Evolutionary conservation across 352 stramenopile species (phyloP).

Genomic region (Phytopythium litorale): DNA sequence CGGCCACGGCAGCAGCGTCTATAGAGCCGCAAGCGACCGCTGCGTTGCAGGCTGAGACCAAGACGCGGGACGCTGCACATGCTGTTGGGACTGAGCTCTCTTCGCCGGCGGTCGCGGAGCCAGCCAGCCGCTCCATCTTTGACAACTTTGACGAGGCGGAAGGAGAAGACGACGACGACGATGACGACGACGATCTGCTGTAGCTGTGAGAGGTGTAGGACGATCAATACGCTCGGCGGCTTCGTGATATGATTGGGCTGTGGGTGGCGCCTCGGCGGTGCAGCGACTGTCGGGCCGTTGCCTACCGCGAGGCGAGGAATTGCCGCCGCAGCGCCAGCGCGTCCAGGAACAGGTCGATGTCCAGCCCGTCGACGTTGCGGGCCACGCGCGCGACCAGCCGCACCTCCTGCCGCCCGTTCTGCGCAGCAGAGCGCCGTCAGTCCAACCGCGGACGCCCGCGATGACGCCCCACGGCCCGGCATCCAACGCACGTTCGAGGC

Average conservation of each 20-base stretch:
- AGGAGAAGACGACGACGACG: constrained; percentile 21
- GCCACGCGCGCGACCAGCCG: constrained; percentile 63
- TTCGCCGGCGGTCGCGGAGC: background rate
- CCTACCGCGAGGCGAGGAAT: constrained; percentile 53
- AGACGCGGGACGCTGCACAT: background rate
- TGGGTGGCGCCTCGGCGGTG: background rate
- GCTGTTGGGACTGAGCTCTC: background rate
- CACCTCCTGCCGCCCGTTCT: constrained; percentile 29
- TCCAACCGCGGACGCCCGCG: background rate
- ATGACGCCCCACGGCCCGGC: background rate
- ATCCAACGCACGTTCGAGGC: constrained; percentile 16
- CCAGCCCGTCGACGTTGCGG: constrained; percentile 76
- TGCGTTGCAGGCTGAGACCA: background rate
- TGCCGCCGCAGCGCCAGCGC: constrained; percentile 65
- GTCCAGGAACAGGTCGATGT: constrained; percentile 78
- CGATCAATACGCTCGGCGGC: background rate
- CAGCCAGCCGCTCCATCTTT: constrained; percentile 45
- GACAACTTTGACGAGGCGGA: constrained; percentile 71
- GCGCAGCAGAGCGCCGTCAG: constrained; percentile 4
- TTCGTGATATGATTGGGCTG: background rate
- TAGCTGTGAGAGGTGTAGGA: constrained; percentile 20
- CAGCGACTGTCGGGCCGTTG: background rate
- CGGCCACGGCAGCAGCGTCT: background rate
- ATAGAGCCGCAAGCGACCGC: background rate
- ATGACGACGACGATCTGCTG: constrained; percentile 70